A percentile compares a stretch with the other conserved stretches of the same genome.
phyloP scores from a whole-genome alignment of 305 asterid species.

The Stenogyne calaminthoides region DNA sequence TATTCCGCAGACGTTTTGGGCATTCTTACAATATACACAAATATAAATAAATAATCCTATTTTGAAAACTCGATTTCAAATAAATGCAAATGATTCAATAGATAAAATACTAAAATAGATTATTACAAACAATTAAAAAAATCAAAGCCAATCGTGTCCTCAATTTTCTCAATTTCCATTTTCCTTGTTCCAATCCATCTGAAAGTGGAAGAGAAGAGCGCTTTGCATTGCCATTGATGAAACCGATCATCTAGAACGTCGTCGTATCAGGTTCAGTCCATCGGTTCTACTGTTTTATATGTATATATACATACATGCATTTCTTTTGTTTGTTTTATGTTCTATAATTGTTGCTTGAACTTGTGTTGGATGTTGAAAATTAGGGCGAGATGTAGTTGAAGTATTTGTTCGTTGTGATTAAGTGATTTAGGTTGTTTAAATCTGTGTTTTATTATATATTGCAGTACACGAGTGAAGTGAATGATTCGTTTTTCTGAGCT shows the following conservation, averaged over 20 bases:
- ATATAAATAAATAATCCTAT: background rate
- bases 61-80: background rate
- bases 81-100: constrained; percentile 6
- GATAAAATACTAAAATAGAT: background rate
- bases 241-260: constrained; percentile 39
- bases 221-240: constrained; percentile 27
- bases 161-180: constrained; percentile 24
- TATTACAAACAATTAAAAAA: constrained; percentile 3
- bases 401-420: constrained; percentile 16
- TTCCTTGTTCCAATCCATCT: constrained; percentile 33
- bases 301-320: background rate
- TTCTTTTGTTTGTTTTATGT: background rate
- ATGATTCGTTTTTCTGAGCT: constrained; percentile 16
- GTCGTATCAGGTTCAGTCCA: constrained; percentile 40
- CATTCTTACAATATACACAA: no score
- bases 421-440: background rate
- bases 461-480: constrained; percentile 17
- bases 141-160: constrained; percentile 35
- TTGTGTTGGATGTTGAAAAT: constrained; percentile 27
- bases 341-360: constrained; percentile 26
- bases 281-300: constrained; percentile 29
- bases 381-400: constrained; percentile 25
- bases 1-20: background rate
- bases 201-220: constrained; percentile 20
- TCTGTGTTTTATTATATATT: constrained; percentile 5